These are phyloP conservation scores for Zalerion maritima DNA, from an alignment of 495 filamentous ascomycete species.

Conservation along the genomic window DNA sequence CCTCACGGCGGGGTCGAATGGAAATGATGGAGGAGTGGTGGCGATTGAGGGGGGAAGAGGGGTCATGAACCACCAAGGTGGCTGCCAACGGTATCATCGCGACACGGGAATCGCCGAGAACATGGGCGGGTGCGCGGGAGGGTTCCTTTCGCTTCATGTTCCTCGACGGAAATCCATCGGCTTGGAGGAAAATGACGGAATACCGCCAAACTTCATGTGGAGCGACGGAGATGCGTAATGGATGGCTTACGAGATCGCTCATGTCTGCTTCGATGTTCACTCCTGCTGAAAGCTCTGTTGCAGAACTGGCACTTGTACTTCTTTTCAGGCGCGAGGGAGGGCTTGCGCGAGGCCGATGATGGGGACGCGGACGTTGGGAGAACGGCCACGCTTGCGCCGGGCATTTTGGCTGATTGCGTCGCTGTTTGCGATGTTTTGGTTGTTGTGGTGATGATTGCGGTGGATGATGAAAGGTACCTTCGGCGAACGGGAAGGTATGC, in stretches of 20 bases:
- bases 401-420: constrained; percentile 39
- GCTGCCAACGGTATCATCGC: constrained; percentile 2
- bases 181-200: constrained; percentile 7
- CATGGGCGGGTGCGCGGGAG: constrained; percentile 2
- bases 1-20: constrained; percentile 2
- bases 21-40: constrained; percentile 6
- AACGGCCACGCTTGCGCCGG: constrained; percentile 49
- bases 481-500: too few species aligned
- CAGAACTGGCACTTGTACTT: constrained; percentile 99
- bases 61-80: not conserved
- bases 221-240: constrained; percentile 4
- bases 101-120: not conserved
- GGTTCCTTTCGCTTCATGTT: not conserved
- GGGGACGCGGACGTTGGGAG: constrained; percentile 41
- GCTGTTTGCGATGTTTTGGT: constrained; percentile 28
- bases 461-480: constrained; percentile 5
- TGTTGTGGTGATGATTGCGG: constrained; percentile 25
- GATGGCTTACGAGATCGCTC: constrained; percentile 81
- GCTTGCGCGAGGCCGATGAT: constrained; percentile 44
- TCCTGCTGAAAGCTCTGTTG: constrained; percentile 89
- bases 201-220: too few species aligned
- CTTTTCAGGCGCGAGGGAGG: constrained; percentile 62
- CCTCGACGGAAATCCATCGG: not conserved
- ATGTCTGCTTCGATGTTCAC: constrained; percentile 92
- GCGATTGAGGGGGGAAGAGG: constrained; percentile 4